phyloP scores from a whole-genome alignment of 768 basidiomycete species.

The Calocybe indica region DNA sequence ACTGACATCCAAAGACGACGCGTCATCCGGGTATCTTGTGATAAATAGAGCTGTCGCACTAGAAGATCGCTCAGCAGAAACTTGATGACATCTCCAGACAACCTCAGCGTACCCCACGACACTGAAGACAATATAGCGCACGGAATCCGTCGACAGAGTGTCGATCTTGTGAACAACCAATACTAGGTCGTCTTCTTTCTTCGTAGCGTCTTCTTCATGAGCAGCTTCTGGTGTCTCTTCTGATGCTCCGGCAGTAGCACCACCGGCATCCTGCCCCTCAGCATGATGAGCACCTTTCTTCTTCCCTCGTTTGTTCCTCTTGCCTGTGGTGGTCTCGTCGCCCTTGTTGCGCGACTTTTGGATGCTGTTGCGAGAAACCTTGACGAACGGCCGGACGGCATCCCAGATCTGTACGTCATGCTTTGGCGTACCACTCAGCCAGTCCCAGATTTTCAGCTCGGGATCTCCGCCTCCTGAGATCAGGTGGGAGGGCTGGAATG shows the following conservation, averaged over 20 bases:
- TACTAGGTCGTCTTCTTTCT: constrained; percentile 23
- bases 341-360: constrained; percentile 25
- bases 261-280: constrained; percentile 2
- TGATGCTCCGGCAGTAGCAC: neutral
- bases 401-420: constrained; percentile 47
- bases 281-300: constrained; percentile 6
- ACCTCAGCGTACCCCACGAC: constrained; percentile 58
- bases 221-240: constrained; percentile 9
- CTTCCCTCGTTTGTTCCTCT: constrained; percentile 15
- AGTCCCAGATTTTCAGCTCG: constrained; percentile 73
- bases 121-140: constrained; percentile 52
- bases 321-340: constrained; percentile 7
- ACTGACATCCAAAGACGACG: constrained; percentile 8
- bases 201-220: no score
- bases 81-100: neutral
- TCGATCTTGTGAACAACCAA: constrained; percentile 56
- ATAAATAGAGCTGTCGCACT: constrained; percentile 70
- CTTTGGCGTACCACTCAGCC: constrained; percentile 54
- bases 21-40: constrained; percentile 20
- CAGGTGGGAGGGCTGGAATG: constrained; percentile 37
- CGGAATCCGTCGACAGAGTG: constrained; percentile 31
- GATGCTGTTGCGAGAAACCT: constrained; percentile 28
- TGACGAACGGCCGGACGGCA: constrained; percentile 44
- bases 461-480: constrained; percentile 90
- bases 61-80: neutral